These are phyloP conservation scores for Plasmodium gaboni DNA, from an alignment of 169 alveolate genomes.

Conservation along the genomic window DNA sequence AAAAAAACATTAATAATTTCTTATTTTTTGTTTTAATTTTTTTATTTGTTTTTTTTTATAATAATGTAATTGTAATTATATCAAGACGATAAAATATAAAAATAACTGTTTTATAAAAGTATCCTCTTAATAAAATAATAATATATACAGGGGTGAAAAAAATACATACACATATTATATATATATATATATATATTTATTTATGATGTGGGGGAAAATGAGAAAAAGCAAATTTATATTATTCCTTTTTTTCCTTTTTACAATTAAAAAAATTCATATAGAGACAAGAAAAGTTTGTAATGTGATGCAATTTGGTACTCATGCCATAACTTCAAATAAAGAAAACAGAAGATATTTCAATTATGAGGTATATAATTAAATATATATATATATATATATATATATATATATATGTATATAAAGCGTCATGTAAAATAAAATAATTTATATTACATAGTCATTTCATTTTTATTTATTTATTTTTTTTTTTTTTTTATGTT, in stretches of 20 bases:
- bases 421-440: neutral
- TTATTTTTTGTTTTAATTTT: too few relatives aligned
- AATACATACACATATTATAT: too few relatives aligned
- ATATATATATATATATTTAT: too few relatives aligned
- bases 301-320: conserved; percentile 46
- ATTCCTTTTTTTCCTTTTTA: neutral
- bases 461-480: neutral
- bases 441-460: neutral
- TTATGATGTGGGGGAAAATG: too few relatives aligned
- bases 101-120: too few relatives aligned
- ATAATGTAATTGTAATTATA: too few relatives aligned
- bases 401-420: neutral
- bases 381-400: neutral
- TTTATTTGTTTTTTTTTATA: too few relatives aligned
- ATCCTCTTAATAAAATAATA: too few relatives aligned
- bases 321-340: conserved; percentile 14
- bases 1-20: too few relatives aligned
- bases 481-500: neutral
- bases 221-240: too few relatives aligned
- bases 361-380: conserved; percentile 36
- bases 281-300: conserved; percentile 32
- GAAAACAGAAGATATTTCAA: conserved; percentile 15
- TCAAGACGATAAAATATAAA: too few relatives aligned
- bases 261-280: neutral
- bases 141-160: too few relatives aligned